These are phyloP conservation scores for Ceratonia siliqua DNA, from an alignment of 306 rosid genomes.

Conservation along the genomic window DNA sequence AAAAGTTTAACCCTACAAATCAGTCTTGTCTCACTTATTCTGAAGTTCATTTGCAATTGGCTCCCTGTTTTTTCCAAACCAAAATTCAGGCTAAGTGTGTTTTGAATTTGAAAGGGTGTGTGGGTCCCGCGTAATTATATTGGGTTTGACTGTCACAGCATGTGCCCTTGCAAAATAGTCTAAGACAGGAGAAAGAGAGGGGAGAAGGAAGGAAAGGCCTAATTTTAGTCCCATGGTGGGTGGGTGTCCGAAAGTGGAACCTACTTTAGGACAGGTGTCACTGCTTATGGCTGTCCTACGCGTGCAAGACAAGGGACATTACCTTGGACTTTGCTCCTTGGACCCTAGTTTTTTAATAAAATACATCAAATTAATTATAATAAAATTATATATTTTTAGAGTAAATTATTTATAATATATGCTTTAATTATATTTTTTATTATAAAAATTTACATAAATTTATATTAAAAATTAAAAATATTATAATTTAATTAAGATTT, in stretches of 20 bases:
- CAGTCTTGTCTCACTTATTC: too few species aligned
- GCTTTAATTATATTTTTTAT: too few species aligned
- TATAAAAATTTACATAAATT: too few species aligned
- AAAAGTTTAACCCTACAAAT: too few species aligned
- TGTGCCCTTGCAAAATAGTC: neutral
- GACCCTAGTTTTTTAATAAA: neutral
- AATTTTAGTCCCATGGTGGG: neutral
- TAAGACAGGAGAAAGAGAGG: neutral
- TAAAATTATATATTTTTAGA: too few species aligned
- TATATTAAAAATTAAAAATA: too few species aligned
- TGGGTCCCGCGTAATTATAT: neutral
- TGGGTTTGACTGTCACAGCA: neutral
- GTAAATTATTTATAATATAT: too few species aligned
- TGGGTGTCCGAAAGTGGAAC: slow-evolving; percentile 29
- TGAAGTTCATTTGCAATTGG: too few species aligned
- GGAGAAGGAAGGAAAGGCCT: neutral
- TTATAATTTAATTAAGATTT: too few species aligned
- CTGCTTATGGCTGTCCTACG: neutral
- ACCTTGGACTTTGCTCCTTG: slow-evolving; percentile 33
- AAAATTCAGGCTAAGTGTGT: too few species aligned
- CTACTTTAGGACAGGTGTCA: slow-evolving; percentile 32
- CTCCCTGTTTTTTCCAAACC: too few species aligned
- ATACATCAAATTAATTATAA: too few species aligned
- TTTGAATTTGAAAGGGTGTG: neutral
- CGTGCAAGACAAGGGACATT: slow-evolving; percentile 1